Evolutionary conservation across 306 rosid species (phyloP).

Genomic region (Cajanus cajan): DNA sequence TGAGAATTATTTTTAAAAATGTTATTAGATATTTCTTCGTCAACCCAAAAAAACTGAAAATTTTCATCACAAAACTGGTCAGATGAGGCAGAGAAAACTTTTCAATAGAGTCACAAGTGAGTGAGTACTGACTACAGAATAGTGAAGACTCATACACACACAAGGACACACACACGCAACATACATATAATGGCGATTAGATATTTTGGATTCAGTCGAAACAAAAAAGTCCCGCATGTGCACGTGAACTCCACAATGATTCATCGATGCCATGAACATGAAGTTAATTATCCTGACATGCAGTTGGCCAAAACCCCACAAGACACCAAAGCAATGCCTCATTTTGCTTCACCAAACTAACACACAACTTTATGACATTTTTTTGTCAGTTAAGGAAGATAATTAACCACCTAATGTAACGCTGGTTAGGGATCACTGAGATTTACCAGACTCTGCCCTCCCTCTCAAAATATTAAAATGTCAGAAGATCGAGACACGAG

Average conservation of each 20-base stretch:
- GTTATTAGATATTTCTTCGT: neutral
- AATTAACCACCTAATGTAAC: no score
- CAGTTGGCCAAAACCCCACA: neutral
- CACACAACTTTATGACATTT: neutral
- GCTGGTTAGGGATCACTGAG: neutral
- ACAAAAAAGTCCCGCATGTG: neutral
- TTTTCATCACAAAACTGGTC: neutral
- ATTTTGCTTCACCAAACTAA: neutral
- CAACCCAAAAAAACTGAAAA: neutral
- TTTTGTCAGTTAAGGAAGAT: neutral
- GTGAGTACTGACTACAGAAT: no score
- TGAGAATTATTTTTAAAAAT: neutral
- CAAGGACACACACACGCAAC: neutral
- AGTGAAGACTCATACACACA: neutral
- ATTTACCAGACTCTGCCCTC: neutral
- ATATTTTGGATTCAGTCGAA: neutral
- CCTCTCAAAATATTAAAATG: neutral
- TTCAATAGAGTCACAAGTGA: neutral
- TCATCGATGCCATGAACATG: neutral
- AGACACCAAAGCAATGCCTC: neutral
- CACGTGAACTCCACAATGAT: conserved; percentile 11
- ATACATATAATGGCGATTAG: neutral
- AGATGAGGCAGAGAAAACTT: neutral
- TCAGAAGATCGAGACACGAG: neutral
- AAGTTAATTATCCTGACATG: neutral